Evolutionary conservation across 345 rosid genomes (phyloP), one percentile per base, ranked within the genome.

Genomic region (sweet orange (Citrus sinensis)): DNA sequence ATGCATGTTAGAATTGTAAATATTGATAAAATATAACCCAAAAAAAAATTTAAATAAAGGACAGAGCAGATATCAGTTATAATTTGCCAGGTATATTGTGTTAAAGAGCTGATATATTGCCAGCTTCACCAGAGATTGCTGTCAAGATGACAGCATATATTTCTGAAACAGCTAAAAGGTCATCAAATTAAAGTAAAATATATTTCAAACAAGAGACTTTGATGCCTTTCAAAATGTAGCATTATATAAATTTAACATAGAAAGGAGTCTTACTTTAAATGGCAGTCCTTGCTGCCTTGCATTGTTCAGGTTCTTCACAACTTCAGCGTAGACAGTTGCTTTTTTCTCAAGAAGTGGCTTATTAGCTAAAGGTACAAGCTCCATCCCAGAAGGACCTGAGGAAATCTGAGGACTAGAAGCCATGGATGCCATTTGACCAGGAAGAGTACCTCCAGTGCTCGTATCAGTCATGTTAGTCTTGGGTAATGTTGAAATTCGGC

Each of bases 401-500:
- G 90, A 90, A 71, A 85, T 84, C 77, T 86, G 94, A 59, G 93
- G 82, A 80, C 92, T 85, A 76, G 95, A 89, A 83, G 86, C 84
- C 77, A 84, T 71, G 25, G 92, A 86, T 74, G 85, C 87, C 68
- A 87, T 76, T 82, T 87, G 94, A 83, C 90, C 90, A 54, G 87
- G 76, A 83, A 37, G 92, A 73, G 82, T 49, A 71, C 87, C 89
- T n/a, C 79, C 79, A 68, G 59, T 77, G 81, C 85, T 82, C 55
- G 86, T 73, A 80, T 89, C 88, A 69, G 67, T 55, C 76, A 84
- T 56, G 80, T 94, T 94, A 32, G 92, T 88, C 89, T 86, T 89
- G 32, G 97, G 98, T 79, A 94, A 83, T 77, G 92, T 84, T 79
- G 99, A 90, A 86, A 96, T 92, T 70, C 92, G 90, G 82, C 93